Evolutionary conservation across 2,329 filamentous ascomycete species (phyloP).

Genomic region (Teratosphaeria gauchensis): DNA sequence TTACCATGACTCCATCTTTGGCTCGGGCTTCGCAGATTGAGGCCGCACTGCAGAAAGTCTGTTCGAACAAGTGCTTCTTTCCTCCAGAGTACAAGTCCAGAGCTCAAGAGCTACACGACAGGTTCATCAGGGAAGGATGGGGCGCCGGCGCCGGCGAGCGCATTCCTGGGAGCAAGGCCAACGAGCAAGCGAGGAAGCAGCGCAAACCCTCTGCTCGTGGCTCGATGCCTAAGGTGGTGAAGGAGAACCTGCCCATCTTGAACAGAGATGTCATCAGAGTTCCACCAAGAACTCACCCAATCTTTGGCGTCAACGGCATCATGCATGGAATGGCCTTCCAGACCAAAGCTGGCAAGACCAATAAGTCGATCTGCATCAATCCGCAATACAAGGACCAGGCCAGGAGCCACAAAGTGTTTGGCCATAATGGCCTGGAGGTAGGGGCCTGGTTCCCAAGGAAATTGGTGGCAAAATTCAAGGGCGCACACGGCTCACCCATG

Average conservation of each 20-base stretch:
- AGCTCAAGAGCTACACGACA: slow-evolving; percentile 9
- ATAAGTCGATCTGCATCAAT: neutral
- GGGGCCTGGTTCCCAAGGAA: slow-evolving; percentile 17
- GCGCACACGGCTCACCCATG: slow-evolving; percentile 17
- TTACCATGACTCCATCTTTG: neutral
- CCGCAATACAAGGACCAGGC: slow-evolving; percentile 3
- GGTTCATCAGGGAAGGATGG: slow-evolving; percentile 14
- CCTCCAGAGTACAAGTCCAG: slow-evolving; percentile 3
- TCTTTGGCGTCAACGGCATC: neutral
- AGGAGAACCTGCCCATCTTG: neutral
- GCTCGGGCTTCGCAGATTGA: neutral
- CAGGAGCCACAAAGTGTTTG: slow-evolving; percentile 11
- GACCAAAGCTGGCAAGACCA: neutral
- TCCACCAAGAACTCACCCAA: neutral
- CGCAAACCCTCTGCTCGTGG: neutral
- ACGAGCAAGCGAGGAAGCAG: slow-evolving; percentile 1
- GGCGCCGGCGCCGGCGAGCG: slow-evolving; percentile 1
- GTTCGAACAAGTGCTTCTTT: slow-evolving; percentile 9
- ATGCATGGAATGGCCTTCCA: neutral
- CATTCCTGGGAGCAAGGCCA: slow-evolving; percentile 3
- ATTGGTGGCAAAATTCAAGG: slow-evolving; percentile 14
- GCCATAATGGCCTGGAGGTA: slow-evolving; percentile 16
- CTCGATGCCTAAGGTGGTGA: neutral
- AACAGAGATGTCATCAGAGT: neutral
- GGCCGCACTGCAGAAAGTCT: neutral